A percentile compares a stretch with the other conserved stretches of the same genome.
phyloP scores from a whole-genome alignment of 192 early-diverging fungal species.

The Rhizophagus clarus region DNA sequence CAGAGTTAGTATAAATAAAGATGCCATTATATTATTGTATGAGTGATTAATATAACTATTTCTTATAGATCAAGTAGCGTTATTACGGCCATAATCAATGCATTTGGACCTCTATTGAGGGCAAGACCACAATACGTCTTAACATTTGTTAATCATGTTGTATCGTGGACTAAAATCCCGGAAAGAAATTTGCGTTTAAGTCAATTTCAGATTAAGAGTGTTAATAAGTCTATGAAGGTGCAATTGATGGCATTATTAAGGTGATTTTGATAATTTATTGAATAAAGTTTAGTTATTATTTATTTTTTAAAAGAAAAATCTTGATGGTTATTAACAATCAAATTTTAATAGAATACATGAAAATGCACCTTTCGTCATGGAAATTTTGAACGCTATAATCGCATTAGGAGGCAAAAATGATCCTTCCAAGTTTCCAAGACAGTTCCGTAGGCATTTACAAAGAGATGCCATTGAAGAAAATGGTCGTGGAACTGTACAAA shows the following conservation, averaged over 20 bases:
- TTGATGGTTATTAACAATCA: not conserved
- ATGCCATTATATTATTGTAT: not conserved
- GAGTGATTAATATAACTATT: not conserved
- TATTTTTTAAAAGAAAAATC: not conserved
- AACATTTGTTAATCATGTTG: conserved; percentile 26
- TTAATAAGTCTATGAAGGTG: conserved; percentile 39
- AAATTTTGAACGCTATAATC: conserved; percentile 23
- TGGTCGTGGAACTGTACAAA: not conserved
- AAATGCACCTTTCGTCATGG: not conserved
- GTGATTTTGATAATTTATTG: conserved; percentile 4
- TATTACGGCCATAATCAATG: conserved; percentile 43
- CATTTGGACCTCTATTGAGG: conserved; percentile 36
- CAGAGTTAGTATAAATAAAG: conserved; percentile 21
- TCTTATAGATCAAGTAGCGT: conserved; percentile 33
- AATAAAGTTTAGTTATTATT: not conserved
- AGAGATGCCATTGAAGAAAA: not conserved
- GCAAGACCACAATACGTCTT: conserved; percentile 39
- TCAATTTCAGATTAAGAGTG: conserved; percentile 33
- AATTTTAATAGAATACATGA: conserved; percentile 5
- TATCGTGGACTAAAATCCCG: conserved; percentile 32
- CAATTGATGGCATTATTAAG: conserved; percentile 41
- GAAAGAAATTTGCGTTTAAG: conserved; percentile 16
- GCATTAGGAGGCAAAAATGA: conserved; percentile 26
- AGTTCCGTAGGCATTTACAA: conserved; percentile 24
- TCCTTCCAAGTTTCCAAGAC: conserved; percentile 22